phyloP scores from a whole-genome alignment of 2,329 filamentous ascomycete genomes.

The Sporothrix brunneoviolacea region DNA sequence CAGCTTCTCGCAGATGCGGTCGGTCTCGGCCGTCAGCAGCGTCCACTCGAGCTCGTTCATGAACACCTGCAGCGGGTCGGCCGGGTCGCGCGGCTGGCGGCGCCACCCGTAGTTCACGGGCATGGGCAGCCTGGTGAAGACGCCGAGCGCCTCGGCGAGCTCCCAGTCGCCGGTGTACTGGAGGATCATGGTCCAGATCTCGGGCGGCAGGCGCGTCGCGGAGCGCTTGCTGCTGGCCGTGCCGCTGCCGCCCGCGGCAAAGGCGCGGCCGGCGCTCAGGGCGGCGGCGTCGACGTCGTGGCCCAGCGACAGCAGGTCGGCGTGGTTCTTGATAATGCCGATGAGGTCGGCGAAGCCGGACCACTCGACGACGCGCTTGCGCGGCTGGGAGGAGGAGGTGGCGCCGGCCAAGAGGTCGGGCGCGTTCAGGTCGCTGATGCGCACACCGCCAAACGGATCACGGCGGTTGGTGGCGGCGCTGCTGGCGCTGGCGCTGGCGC shows the following conservation, averaged over 20 bases:
- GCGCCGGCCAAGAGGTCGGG: too few relatives aligned
- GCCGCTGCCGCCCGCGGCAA: conserved; percentile 13
- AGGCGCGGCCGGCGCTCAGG: neutral
- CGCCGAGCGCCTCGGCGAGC: conserved; percentile 69
- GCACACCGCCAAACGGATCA: too few relatives aligned
- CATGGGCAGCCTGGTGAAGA: conserved; percentile 70
- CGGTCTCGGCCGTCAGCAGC: conserved; percentile 64
- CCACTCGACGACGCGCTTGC: conserved; percentile 52
- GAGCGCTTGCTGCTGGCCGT: conserved; percentile 19
- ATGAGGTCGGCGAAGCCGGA: conserved; percentile 64
- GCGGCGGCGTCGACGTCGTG: conserved; percentile 58
- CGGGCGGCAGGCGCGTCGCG: conserved; percentile 59
- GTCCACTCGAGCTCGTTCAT: conserved; percentile 80
- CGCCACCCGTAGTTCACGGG: conserved; percentile 60
- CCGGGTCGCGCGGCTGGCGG: conserved; percentile 48
- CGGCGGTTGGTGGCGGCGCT: conserved; percentile 18
- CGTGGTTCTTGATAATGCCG: conserved; percentile 68
- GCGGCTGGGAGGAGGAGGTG: too few relatives aligned
- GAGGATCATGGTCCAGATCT: conserved; percentile 85
- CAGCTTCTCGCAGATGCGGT: conserved; percentile 67
- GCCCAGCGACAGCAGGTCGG: conserved; percentile 66
- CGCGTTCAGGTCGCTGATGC: too few relatives aligned
- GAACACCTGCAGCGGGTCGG: conserved; percentile 62
- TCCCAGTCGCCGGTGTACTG: conserved; percentile 88
- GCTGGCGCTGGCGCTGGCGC: neutral